Evolutionary conservation across 108 stramenopile species (phyloP).

Genomic region (Skeletonema menzelii): DNA sequence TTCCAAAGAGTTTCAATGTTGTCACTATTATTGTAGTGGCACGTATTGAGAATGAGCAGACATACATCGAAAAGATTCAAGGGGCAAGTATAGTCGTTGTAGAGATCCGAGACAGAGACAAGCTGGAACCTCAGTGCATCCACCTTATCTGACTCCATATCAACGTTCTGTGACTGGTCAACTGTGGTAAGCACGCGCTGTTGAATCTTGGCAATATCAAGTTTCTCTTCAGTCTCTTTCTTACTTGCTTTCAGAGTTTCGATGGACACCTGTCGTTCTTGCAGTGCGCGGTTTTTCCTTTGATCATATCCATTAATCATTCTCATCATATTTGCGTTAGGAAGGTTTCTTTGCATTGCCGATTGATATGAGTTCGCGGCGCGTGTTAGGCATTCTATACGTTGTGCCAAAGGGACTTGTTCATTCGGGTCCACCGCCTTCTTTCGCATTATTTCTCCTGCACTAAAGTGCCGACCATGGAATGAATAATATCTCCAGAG

Average conservation of each 20-base stretch:
- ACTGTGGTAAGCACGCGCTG: conserved; percentile 62
- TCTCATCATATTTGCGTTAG: neutral
- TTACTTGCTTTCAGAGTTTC: conserved; percentile 37
- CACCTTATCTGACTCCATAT: conserved; percentile 46
- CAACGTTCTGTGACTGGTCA: conserved; percentile 40
- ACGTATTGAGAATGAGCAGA: conserved; percentile 67
- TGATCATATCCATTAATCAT: conserved; percentile 4
- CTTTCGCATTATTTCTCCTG: conserved; percentile 63
- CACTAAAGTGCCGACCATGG: conserved; percentile 62
- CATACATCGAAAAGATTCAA: conserved; percentile 78
- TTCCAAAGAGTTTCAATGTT: conserved; percentile 69
- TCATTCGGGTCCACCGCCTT: conserved; percentile 41
- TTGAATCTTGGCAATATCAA: conserved; percentile 79
- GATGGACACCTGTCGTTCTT: conserved; percentile 21
- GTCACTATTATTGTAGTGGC: conserved; percentile 52
- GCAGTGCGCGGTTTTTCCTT: neutral
- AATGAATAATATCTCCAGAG: conserved; percentile 74
- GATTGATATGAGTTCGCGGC: conserved; percentile 58
- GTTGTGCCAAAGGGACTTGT: conserved; percentile 51
- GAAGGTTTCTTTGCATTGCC: conserved; percentile 28
- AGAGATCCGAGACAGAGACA: conserved; percentile 64
- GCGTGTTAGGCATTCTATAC: conserved; percentile 72
- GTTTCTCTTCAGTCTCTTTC: conserved; percentile 50
- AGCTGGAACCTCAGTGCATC: conserved; percentile 52
- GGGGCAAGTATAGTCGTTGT: conserved; percentile 73